phyloP scores from a whole-genome alignment of 2,329 filamentous ascomycete genomes.

The Hypoxylon sp. region DNA sequence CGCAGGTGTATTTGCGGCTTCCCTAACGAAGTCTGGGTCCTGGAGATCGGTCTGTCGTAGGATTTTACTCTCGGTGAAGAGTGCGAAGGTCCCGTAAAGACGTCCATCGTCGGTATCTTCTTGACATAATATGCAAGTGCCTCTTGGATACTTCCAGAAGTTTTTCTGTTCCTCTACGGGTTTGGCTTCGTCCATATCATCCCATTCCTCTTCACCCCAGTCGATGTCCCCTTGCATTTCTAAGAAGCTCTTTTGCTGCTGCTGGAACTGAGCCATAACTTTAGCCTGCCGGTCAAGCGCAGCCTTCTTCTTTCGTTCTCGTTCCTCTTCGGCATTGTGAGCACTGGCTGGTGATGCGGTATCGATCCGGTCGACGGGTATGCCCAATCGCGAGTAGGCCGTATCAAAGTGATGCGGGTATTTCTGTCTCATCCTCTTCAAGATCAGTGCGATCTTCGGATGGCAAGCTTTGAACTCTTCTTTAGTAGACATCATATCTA shows the following conservation, averaged over 20 bases:
- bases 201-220: constrained; percentile 87
- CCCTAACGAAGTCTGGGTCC: constrained; percentile 86
- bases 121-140: constrained; percentile 95
- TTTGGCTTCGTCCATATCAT: constrained; percentile 74
- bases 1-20: constrained; percentile 82
- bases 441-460: constrained; percentile 84
- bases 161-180: constrained; percentile 77
- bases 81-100: constrained; percentile 93
- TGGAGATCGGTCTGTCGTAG: constrained; percentile 87
- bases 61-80: constrained; percentile 88
- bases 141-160: constrained; percentile 90
- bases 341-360: constrained; percentile 83
- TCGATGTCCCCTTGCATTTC: constrained; percentile 89
- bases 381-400: constrained; percentile 73
- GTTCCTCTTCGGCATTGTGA: constrained; percentile 77
- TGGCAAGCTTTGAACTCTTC: constrained; percentile 86
- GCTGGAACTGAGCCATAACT: constrained; percentile 98
- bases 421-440: constrained; percentile 88
- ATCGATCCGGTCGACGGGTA: constrained; percentile 83
- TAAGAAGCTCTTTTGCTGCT: constrained; percentile 96
- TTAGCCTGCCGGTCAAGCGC: constrained; percentile 90
- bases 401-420: constrained; percentile 79
- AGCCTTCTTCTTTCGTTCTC: constrained; percentile 89
- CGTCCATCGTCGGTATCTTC: constrained; percentile 92
- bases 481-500: constrained; percentile 74